Evolutionary conservation across 371 early-diverging fungal genomes (phyloP), one percentile per base, ranked within the genome.

Genomic region (Rhizopus arrhizus): DNA sequence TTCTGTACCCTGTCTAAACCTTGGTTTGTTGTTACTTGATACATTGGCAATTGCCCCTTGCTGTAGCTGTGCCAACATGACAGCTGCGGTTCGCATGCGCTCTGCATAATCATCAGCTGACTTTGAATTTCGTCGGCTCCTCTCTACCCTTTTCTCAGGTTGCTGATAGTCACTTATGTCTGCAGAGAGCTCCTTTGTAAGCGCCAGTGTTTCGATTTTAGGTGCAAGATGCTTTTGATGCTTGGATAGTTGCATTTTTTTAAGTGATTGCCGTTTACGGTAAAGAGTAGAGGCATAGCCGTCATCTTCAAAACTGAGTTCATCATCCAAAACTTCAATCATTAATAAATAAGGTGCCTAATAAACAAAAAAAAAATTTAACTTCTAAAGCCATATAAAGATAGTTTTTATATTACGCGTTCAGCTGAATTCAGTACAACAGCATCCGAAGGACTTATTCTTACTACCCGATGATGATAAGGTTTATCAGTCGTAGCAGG

Each of bases 351-450:
- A 95, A 2, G 95, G 95, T 0, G 90, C 83, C 80, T 82, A 43
- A 43, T 13, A 43, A 43, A 43, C 5, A 43, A 43, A 4, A 43
- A 42, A 11, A 57, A n/a, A 56, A 45, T 31, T 15, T 9, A 51
- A 31, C 62, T 3, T 15, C 33, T 8, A 49, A 22, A 13, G 5
- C 16, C 9, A 46, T 34, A 4, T 9, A 8, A 13, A 38, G 6
- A 2, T 5, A 8, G 40, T 4, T 38, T 13, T 13, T 38, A 11
- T 38, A 38, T 66, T 78, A 83, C 95, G 31, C 96, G 77, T 66
- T 97, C 97, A 4, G 99, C 99, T 47, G 97, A 97, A 75, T 98
- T 98, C 54, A 99, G 71, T 3, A 95, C 92, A 1, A 93, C 94
- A 6, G 93, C 93, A 58, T 97, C 94, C 16, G 83, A 82, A 0